Evolutionary conservation across 1,284 basidiomycete genomes (phyloP).

Genomic region (Marasmius tenuissimus): DNA sequence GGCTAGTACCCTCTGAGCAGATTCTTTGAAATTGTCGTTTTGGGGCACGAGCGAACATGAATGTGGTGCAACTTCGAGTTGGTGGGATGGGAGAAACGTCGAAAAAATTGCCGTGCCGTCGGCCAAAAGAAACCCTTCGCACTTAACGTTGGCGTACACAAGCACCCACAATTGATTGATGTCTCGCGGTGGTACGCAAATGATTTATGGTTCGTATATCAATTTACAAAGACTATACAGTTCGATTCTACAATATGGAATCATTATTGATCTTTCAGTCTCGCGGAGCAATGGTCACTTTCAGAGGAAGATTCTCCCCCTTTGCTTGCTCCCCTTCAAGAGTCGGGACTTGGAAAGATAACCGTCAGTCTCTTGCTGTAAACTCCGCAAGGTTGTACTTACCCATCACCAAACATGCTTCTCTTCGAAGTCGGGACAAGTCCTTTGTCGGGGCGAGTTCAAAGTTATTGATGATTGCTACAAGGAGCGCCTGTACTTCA

Average conservation of each 20-base stretch:
- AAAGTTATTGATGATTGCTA: constrained; percentile 53
- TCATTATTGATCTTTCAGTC: constrained; percentile 22
- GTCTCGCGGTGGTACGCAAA: too few relatives aligned
- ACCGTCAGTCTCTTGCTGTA: too few relatives aligned
- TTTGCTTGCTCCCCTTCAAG: constrained; percentile 48
- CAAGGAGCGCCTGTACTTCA: constrained; percentile 47
- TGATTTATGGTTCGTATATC: too few relatives aligned
- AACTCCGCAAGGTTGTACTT: neutral
- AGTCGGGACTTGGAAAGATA: constrained; percentile 36
- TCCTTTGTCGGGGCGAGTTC: constrained; percentile 44
- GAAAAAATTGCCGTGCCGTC: too few relatives aligned
- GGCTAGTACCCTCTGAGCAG: neutral
- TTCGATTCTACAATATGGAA: neutral
- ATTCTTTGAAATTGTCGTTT: neutral
- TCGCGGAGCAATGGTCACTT: constrained; percentile 32
- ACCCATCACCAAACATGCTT: constrained; percentile 49
- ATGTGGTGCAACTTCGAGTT: neutral
- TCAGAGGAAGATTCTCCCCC: constrained; percentile 45
- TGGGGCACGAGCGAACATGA: neutral
- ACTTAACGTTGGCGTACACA: too few relatives aligned
- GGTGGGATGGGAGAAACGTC: too few relatives aligned
- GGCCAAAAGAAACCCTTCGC: too few relatives aligned
- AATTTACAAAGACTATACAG: neutral
- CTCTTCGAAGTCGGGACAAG: constrained; percentile 41
- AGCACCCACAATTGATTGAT: too few relatives aligned